Evolutionary conservation across 352 stramenopile species (phyloP).

Genomic region (Phytophthora colocasiae): DNA sequence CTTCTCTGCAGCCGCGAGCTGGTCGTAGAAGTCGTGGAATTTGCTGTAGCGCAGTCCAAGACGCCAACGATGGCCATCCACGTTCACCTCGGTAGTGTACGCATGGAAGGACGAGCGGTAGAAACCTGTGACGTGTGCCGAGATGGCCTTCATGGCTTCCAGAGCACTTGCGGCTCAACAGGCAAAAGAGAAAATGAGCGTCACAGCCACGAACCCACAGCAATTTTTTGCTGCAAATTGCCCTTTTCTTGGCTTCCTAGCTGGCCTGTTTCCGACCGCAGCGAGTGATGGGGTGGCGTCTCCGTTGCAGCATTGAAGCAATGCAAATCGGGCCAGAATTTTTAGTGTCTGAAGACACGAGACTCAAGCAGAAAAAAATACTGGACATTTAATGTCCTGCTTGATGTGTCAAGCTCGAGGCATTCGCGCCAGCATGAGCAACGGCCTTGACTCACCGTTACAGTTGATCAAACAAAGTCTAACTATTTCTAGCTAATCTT

Average conservation of each 20-base stretch:
- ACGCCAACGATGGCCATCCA: conserved; percentile 48
- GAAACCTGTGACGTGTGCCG: conserved; percentile 60
- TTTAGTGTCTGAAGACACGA: no score
- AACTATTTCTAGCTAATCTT: no score
- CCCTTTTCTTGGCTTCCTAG: conserved; percentile 23
- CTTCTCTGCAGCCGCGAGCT: conserved; percentile 47
- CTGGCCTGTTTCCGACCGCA: conserved; percentile 2
- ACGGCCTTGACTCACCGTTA: no score
- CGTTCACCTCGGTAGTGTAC: conserved; percentile 65
- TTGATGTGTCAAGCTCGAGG: no score
- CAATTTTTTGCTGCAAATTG: conserved; percentile 31
- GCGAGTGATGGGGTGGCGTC: conserved; percentile 5
- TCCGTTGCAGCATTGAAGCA: conserved; percentile 15
- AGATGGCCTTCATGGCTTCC: conserved; percentile 38
- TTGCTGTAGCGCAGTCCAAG: conserved; percentile 75
- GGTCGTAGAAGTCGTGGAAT: conserved; percentile 65
- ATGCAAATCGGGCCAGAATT: no score
- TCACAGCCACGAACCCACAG: background rate
- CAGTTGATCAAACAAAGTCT: no score
- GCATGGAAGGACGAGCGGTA: conserved; percentile 51
- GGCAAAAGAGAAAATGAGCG: conserved; percentile 32
- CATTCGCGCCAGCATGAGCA: no score
- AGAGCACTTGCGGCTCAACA: background rate
- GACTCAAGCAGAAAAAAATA: no score
- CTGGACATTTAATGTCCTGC: no score